Evolutionary conservation across 2,329 filamentous ascomycete species (phyloP), one percentile per base, ranked within the genome.

Genomic region (Sarocladiaceae sp.): DNA sequence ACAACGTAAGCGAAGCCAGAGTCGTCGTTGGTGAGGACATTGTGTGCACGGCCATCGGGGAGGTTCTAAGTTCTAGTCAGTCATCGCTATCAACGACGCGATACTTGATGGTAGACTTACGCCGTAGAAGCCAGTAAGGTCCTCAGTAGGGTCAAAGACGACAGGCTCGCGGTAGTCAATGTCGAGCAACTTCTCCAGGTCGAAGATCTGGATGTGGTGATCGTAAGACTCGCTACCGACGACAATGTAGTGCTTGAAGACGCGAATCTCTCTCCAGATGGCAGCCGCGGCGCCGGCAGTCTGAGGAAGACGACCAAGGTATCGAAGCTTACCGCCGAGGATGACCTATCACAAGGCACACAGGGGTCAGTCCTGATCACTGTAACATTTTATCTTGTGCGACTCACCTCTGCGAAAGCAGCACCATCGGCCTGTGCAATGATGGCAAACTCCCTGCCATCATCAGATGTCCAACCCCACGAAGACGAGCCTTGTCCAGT

Each of bases 171-270:
- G 65, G 1, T 72, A 71, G 62, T 75, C 67, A 53, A 80, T 61
- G 33, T 66, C 65, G 51, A 78, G 67, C n/a, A 81, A 68, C 68
- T 78, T 83, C 59, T 70, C 75, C 77, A 83, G 75, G 64, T 85
- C 82, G 59, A 85, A 85, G 64, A 84, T 74, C 64, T 84, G 82
- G 44, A 85, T 74, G 29, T 78, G 77, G 63, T 84, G 81, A 58
- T 70, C 63, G 39, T 61, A 58, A 29, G 76, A 74, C 56, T 72
- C 70, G 58, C 64, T 64, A 31, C 70, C 69, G 52, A 73, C 67
- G 52, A 71, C 63, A 52, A 66, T 64, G 54, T 66, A 64, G 62
- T 64, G 64, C 52, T 64, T 64, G 53, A 67, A 65, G 23, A 66
- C 65, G 55, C 70, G 70, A 58, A 81, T 80, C 63, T 82, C 77